Evolutionary conservation across 1,284 basidiomycete genomes (phyloP).

Genomic region (Moesziomyces sp.): DNA sequence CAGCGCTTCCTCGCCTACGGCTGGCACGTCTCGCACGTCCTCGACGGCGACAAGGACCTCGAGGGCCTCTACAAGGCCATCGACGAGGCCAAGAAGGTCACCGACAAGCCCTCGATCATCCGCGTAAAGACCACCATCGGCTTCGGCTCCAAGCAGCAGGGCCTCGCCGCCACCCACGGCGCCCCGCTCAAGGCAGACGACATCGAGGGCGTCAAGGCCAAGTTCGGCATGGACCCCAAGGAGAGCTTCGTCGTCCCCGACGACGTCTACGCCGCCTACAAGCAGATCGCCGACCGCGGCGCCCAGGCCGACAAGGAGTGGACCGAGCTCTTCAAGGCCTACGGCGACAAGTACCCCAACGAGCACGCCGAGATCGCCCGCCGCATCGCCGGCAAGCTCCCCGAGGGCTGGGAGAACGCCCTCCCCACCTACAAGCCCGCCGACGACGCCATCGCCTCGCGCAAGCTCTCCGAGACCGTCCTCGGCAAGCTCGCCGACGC

Average conservation of each 20-base stretch:
- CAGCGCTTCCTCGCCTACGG: constrained; percentile 89
- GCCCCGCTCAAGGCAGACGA: constrained; percentile 92
- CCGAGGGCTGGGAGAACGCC: constrained; percentile 84
- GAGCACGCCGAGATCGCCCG: constrained; percentile 88
- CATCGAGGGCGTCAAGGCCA: constrained; percentile 82
- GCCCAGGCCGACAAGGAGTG: constrained; percentile 80
- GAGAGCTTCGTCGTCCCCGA: constrained; percentile 83
- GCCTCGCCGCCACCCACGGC: constrained; percentile 92
- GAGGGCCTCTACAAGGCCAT: constrained; percentile 83
- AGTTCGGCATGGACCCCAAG: constrained; percentile 84
- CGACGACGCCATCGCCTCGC: constrained; percentile 86
- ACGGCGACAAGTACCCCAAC: constrained; percentile 80
- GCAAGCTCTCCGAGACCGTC: constrained; percentile 91
- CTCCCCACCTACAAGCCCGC: constrained; percentile 84
- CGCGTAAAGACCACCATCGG: constrained; percentile 89
- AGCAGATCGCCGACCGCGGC: constrained; percentile 77
- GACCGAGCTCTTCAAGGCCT: constrained; percentile 78
- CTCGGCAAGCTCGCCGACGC: constrained; percentile 79
- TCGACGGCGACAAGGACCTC: constrained; percentile 86
- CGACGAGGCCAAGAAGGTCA: constrained; percentile 79
- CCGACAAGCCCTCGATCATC: constrained; percentile 86
- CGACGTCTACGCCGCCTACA: constrained; percentile 79
- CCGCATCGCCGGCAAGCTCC: constrained; percentile 84
- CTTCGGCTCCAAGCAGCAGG: constrained; percentile 89
- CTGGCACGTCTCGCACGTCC: constrained; percentile 89